Percentiles rank a stretch among this genome's conserved stretches.
Conservation (phyloP, 2,329 filamentous ascomycete species). For the Malbranchea zuffiana region DNA sequence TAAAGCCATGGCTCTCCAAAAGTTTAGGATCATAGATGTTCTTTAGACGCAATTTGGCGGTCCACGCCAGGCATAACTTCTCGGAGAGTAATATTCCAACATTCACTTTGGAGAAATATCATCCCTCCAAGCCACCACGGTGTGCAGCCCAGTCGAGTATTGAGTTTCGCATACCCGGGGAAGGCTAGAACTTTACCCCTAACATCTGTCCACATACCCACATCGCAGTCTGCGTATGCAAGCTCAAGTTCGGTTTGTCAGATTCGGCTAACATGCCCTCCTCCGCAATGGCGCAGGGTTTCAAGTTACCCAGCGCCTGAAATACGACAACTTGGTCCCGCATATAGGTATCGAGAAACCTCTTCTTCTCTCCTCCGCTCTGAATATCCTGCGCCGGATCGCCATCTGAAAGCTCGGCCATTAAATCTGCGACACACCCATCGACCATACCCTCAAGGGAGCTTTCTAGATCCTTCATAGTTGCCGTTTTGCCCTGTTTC, state of each 20-base stretch:
- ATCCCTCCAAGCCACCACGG: too few relatives aligned
- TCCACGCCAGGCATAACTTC: too few relatives aligned
- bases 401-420: constrained; percentile 36
- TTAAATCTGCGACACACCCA: constrained; percentile 36
- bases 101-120: too few relatives aligned
- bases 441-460: constrained; percentile 31
- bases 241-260: constrained; percentile 21
- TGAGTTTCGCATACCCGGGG: too few relatives aligned
- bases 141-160: too few relatives aligned
- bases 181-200: constrained; percentile 11
- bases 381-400: constrained; percentile 7
- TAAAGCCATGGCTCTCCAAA: too few relatives aligned
- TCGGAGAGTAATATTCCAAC: too few relatives aligned
- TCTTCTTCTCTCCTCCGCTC: constrained; percentile 2
- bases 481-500: constrained; percentile 7
- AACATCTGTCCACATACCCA: constrained; percentile 36
- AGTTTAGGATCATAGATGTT: too few relatives aligned
- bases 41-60: too few relatives aligned
- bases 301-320: constrained; percentile 40
- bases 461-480: constrained; percentile 13
- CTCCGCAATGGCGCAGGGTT: constrained; percentile 12
- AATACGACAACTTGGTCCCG: constrained; percentile 51
- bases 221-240: constrained; percentile 35
- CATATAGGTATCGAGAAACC: constrained; percentile 45
- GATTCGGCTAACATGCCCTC: constrained; percentile 8